phyloP scores from a whole-genome alignment of 208 protist species.

The Leishmania mexicana region DNA sequence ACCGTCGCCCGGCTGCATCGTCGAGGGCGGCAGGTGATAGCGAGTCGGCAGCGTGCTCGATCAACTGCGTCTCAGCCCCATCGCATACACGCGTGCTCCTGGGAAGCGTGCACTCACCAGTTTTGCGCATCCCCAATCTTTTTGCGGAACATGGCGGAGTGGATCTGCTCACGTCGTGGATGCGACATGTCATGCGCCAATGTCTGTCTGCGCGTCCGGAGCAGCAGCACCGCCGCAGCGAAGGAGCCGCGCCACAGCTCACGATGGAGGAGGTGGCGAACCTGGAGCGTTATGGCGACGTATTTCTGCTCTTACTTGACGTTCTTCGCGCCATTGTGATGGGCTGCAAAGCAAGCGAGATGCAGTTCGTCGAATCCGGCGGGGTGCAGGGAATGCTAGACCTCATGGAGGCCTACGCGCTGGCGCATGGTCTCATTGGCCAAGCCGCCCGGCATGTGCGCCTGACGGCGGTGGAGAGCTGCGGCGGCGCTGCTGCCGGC shows the following conservation, averaged over 20 bases:
- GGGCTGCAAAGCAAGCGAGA: slow-evolving; percentile 28
- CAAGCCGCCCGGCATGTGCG: slow-evolving; percentile 23
- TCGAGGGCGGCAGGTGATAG: neutral
- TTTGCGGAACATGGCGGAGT: slow-evolving; percentile 29
- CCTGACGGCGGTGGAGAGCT: neutral
- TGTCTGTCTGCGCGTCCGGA: slow-evolving; percentile 7
- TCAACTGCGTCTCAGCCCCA: neutral
- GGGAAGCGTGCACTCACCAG: slow-evolving; percentile 17
- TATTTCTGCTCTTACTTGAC: slow-evolving; percentile 29
- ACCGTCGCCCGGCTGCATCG: neutral
- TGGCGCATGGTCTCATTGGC: slow-evolving; percentile 24
- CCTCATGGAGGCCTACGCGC: slow-evolving; percentile 40
- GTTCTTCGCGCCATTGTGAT: slow-evolving; percentile 31
- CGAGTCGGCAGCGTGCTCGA: neutral
- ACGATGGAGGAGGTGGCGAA: slow-evolving; percentile 6
- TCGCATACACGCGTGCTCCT: slow-evolving; percentile 2
- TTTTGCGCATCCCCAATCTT: slow-evolving; percentile 25
- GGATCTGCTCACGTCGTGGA: slow-evolving; percentile 24
- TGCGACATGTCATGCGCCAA: slow-evolving; percentile 23
- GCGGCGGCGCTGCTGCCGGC: neutral
- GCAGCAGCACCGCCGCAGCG: neutral
- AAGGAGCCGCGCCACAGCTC: neutral
- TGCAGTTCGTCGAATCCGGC: slow-evolving; percentile 22
- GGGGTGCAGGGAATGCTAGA: slow-evolving; percentile 51
- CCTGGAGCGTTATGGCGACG: slow-evolving; percentile 11